Conservation (phyloP, 2,329 filamentous ascomycete species). For the Fusarium sp. region DNA sequence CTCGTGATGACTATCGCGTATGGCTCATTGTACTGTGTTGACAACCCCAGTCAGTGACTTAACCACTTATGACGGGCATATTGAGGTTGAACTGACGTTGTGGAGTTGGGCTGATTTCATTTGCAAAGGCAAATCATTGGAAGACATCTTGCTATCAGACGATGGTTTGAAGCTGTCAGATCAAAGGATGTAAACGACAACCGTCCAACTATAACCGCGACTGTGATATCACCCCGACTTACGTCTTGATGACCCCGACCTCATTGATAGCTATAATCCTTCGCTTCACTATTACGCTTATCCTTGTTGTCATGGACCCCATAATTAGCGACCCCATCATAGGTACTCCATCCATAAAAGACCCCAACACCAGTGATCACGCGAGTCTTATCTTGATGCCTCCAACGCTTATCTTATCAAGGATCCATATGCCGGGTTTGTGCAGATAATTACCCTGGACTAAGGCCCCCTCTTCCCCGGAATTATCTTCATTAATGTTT, state of each 20-base stretch:
- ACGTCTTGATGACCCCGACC: background rate
- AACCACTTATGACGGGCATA: background rate
- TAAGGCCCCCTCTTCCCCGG: background rate
- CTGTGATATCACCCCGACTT: background rate
- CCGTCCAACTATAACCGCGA: background rate
- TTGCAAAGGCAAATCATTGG: background rate
- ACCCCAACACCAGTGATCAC: background rate
- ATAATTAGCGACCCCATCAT: background rate
- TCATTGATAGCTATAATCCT: background rate
- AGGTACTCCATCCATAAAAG: background rate
- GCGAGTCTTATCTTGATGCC: background rate
- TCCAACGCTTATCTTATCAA: background rate
- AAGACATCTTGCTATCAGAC: background rate
- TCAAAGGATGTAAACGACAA: background rate
- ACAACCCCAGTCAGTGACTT: background rate
- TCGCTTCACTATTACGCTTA: background rate
- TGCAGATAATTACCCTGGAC: background rate
- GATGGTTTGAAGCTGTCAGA: background rate
- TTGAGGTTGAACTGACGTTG: background rate
- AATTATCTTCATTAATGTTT: background rate
- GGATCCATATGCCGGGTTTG: background rate
- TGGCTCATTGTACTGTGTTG: slow-evolving; percentile 46
- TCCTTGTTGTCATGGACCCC: background rate
- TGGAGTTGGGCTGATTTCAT: slow-evolving; percentile 17
- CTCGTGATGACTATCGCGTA: slow-evolving; percentile 41